A percentile compares a stretch with the other conserved stretches of the same genome.
Conservation (phyloP, 2,329 filamentous ascomycete species). For the Pestalotiopsis sp. region DNA sequence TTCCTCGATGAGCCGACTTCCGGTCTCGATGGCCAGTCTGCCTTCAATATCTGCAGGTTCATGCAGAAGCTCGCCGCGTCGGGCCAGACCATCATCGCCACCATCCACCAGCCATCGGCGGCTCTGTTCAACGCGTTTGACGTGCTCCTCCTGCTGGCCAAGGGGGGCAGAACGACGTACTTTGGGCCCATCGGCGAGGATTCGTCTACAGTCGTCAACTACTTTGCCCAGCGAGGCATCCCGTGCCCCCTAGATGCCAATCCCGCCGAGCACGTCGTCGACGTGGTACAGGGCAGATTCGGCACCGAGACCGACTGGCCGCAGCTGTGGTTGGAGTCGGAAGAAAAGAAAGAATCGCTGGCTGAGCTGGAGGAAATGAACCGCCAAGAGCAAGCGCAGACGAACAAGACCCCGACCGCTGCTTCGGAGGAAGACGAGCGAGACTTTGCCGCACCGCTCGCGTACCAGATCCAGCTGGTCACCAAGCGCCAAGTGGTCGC, state of each 20-base stretch:
- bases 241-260: constrained; percentile 39
- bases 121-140: constrained; percentile 59
- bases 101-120: constrained; percentile 60
- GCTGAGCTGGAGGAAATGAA: constrained; percentile 13
- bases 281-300: constrained; percentile 47
- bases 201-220: constrained; percentile 45
- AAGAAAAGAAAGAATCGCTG: constrained; percentile 9
- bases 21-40: constrained; percentile 57
- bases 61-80: constrained; percentile 60
- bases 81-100: constrained; percentile 60
- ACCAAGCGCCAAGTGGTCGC: constrained; percentile 13
- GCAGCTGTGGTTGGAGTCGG: constrained; percentile 15
- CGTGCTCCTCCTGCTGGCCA: constrained; percentile 52
- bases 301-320: constrained; percentile 33
- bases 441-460: constrained; percentile 14
- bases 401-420: constrained; percentile 1
- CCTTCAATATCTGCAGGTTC: constrained; percentile 63
- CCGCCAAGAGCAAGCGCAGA: neutral
- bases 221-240: constrained; percentile 52
- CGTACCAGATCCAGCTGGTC: constrained; percentile 13
- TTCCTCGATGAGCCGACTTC: constrained; percentile 66
- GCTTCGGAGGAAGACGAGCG: neutral
- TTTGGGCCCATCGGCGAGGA: constrained; percentile 54
- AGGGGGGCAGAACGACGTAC: constrained; percentile 53
- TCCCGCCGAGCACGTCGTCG: constrained; percentile 45